Base-by-base conservation (phyloP, 2,329 filamentous ascomycete genomes). In the Fusarium subtropicale region DNA sequence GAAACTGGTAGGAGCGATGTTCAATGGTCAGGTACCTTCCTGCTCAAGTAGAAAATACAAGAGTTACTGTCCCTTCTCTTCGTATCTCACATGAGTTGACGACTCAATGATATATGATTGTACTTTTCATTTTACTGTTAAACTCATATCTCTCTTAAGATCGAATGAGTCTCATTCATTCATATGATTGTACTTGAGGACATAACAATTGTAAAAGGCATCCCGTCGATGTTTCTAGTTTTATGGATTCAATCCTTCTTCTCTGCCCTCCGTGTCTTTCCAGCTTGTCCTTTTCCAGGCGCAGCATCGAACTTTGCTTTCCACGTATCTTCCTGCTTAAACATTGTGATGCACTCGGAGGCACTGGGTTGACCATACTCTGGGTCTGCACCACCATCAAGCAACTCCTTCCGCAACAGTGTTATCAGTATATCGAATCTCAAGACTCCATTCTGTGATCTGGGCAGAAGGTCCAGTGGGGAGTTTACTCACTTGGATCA, bases 311-410 rank as follows among this genome's bases (percentile, higher is more conserved):
- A 88, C 48, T 79, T 86, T 5, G 71, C 71, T 60, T 78, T 81
- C 85, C 86, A 88, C 58, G 77, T 76, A 2, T 83, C 82, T 57
- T 85, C 81, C 68, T 86, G 85, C 56, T 84, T 84, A 69, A 88
- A 88, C 76, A 87, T 81, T 5, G 76, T 73, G 18, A 87, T 75
- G 28, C 84, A 85, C 56, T 84, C 79, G 46, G 83, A 71, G 0
- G 86, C 85, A 38, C 80, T 85, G 2, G 85, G 86, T 4, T 77
- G 75, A 2, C 86, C 86, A 58, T 83, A 77, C 2, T 86, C 84
- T 1, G 86, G 86, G 71, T 88, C 86, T 5, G 86, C 86, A 3
- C 85, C 84, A 0, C 85, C 85, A 54, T 83, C 81, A 3, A 88
- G 72, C 12, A 88, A 76, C 2, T 75, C 81, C 82, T 85, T 36